Evolutionary conservation across 2,329 filamentous ascomycete genomes (phyloP), one percentile per base, ranked within the genome.

Genomic region (Ceratocystis cubensis): DNA sequence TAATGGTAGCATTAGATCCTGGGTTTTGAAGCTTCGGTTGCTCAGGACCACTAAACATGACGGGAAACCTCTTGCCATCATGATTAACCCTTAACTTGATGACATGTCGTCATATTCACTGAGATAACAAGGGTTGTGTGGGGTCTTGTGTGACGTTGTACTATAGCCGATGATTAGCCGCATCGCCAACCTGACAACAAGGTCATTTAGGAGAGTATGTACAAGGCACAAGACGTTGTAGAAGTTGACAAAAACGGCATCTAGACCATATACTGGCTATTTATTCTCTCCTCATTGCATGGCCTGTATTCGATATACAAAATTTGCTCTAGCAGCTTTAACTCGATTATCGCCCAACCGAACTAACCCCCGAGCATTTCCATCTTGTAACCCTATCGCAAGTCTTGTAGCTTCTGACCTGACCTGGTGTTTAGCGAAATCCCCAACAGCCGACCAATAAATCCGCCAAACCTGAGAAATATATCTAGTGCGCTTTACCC

Each of bases 101-200:
- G 56, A 37, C 15, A 59, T 59, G 56, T 59, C 56, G 56, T 59
- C 37, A 41, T 37, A 8, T 2, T 4, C 30, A 8, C 33, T 8
- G 56, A 17, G 56, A 7, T 3, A 3, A 3, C 7, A 33, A 59
- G 56, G 56, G 56, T 37, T 37, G 13, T 15, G 8, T 8, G 28
- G 30, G 2, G 5, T 3, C 3, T 59, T 59, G 56, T 59, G 28
- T n/a, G 17, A 59, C 56, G 37, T 1, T 37, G n/a, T n/a, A 3
- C 5, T 25, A 37, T n/a, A 48, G 41, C 61, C 61, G 61, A 63
- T 13, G 50, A 48, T 63, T 63, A 63, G 45, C 61, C 61, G 46
- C 33, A 30, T 50, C 44, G 44, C 61, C 44, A 63, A 63, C 44
- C 50, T 33, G 25, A 46, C 61, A 50, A 20, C 56, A 59, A 59